Base-by-base conservation (phyloP, 2,329 filamentous ascomycete species). In the Alternaria brassicae region DNA sequence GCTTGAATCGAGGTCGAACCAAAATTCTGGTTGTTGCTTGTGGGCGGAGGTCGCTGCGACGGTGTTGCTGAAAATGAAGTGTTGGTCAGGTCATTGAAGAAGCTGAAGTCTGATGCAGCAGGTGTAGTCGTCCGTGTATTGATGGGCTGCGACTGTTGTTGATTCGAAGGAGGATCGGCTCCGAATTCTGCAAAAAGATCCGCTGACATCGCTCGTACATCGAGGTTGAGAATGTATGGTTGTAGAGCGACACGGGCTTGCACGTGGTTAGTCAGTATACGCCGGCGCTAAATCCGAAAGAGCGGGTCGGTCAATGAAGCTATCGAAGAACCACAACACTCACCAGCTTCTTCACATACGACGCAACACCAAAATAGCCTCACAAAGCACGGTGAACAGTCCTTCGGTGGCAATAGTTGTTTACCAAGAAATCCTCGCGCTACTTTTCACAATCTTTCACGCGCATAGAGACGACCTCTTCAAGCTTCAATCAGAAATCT, bases 171-270 rank as follows among this genome's bases (percentile, higher is more conserved):
- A n/a, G 70, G 39, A 7, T 67, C 52, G 44, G 68, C 47, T 36
- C 67, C 70, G 28, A 77, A 77, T 44, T 75, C 74, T 48, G 73
- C 74, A 37, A 77, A 77, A 13, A 77, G 68, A 47, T 77, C 74
- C 21, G 74, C 74, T 30, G 74, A 77, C 74, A 77, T 77, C 54
- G 58, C 36, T 56, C 59, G 17, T 30, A 50, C 17, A 49, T 45
- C 32, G 40, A 42, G 27, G 30, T 19, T 37, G 39, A 15, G 48
- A 21, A 30, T 30, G 42, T 65, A 50, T 58, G 51, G 56, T 52
- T 53, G 55, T 57, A 34, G 40, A 56, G 49, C 53, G 51, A 60
- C 32, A 60, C 44, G 49, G 56, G 47, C 44, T 32, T 48, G 44
- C 2, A 61, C 55, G 61, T 42, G 58, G 53, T 56, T 45, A 49